These are phyloP conservation scores for Paecilomyces variotii DNA, from an alignment of 2,329 filamentous ascomycete genomes.

Conservation along the genomic window DNA sequence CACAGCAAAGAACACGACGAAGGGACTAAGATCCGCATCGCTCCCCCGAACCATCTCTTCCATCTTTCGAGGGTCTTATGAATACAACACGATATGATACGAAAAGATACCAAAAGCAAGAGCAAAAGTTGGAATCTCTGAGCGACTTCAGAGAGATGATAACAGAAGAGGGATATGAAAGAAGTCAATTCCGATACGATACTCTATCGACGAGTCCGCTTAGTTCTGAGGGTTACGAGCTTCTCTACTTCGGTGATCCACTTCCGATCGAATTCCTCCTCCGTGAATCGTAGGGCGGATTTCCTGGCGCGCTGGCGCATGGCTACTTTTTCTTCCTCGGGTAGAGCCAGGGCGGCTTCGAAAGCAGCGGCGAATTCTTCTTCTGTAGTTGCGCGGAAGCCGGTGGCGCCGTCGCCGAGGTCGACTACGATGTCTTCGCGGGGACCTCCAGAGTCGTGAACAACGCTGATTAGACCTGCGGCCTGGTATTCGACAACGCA, in stretches of 20 bases:
- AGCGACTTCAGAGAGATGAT: background rate
- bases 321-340: constrained; percentile 54
- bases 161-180: background rate
- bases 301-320: constrained; percentile 68
- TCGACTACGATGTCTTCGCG: constrained; percentile 87
- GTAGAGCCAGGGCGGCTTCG: constrained; percentile 63
- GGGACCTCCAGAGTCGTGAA: constrained; percentile 87
- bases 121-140: too few relatives aligned
- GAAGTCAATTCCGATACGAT: background rate
- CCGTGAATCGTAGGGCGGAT: constrained; percentile 78
- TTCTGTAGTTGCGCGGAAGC: constrained; percentile 75
- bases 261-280: constrained; percentile 70
- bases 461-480: constrained; percentile 83
- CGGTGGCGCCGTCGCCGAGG: constrained; percentile 68
- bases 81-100: background rate
- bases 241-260: constrained; percentile 71
- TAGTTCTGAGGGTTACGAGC: constrained; percentile 33
- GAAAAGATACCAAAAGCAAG: too few relatives aligned
- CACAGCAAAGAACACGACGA: background rate
- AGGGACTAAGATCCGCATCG: background rate
- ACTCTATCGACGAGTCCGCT: background rate
- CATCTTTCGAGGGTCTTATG: background rate
- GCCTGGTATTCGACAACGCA: constrained; percentile 98
- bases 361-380: constrained; percentile 76
- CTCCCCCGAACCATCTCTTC: background rate